Conservation (phyloP, 352 stramenopile species). For the Pythium dissotocum region DNA sequence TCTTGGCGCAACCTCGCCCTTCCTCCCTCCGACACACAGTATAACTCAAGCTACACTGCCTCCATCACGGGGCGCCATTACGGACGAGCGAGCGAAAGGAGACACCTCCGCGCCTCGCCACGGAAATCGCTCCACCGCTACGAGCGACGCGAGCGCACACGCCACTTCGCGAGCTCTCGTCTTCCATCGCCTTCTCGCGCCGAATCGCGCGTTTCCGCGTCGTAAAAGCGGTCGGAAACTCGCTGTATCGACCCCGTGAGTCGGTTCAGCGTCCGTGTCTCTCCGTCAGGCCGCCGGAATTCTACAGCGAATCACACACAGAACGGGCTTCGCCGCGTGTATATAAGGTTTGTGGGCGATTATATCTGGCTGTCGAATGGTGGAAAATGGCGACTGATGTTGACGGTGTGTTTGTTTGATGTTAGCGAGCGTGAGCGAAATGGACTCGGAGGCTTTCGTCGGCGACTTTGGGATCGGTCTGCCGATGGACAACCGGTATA, state of each 20-base stretch:
- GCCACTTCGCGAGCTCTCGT: neutral
- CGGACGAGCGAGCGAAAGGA: slow-evolving; percentile 4
- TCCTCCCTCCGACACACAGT: slow-evolving; percentile 17
- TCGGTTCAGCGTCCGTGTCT: neutral
- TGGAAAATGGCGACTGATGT: neutral
- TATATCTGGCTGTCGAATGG: neutral
- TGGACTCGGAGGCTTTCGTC: slow-evolving; percentile 81
- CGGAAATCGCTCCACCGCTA: neutral
- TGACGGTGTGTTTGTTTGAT: neutral
- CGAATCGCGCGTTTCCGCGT: neutral
- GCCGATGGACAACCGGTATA: slow-evolving; percentile 67
- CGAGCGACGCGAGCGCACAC: slow-evolving; percentile 1
- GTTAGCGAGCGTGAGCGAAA: slow-evolving; percentile 22
- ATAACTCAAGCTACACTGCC: slow-evolving; percentile 15
- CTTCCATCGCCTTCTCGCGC: neutral
- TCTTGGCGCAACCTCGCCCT: slow-evolving; percentile 27
- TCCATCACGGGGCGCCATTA: slow-evolving; percentile 8
- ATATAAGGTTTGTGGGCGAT: neutral
- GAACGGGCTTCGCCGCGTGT: neutral
- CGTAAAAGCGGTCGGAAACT: neutral
- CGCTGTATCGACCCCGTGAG: neutral
- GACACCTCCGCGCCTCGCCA: slow-evolving; percentile 6
- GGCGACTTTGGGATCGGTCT: slow-evolving; percentile 74
- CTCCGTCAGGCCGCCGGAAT: neutral
- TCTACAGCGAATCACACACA: neutral